Percentiles rank a stretch among this genome's conserved stretches.
phyloP scores from a whole-genome alignment of 2,329 filamentous ascomycete species.

The Teratosphaeriaceae sp. region DNA sequence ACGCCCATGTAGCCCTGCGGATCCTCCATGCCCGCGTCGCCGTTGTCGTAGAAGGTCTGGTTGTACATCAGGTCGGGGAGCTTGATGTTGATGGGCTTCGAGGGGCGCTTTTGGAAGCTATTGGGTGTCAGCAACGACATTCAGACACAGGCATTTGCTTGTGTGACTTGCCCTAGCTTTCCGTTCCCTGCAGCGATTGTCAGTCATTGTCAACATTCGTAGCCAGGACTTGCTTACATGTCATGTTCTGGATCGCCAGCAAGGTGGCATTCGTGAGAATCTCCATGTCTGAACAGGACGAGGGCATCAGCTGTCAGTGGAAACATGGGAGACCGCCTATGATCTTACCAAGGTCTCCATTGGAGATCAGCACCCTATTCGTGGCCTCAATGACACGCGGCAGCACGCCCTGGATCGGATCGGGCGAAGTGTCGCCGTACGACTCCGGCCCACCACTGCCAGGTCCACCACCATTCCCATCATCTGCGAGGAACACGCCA shows the following conservation, averaged over 20 bases:
- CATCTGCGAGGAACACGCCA: background rate
- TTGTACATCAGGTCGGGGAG: slow-evolving; percentile 3
- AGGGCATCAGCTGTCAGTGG: too few species aligned
- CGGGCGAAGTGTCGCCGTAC: slow-evolving; percentile 1
- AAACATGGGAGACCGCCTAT: too few species aligned
- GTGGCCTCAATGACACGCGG: slow-evolving; percentile 12
- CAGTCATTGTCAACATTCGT: too few species aligned
- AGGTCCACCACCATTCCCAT: slow-evolving; percentile 1
- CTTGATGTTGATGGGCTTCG: background rate
- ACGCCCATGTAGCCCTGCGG: slow-evolving; percentile 1
- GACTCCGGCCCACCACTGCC: slow-evolving; percentile 1
- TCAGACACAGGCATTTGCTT: too few species aligned
- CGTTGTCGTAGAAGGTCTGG: background rate
- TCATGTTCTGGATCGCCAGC: slow-evolving; percentile 46
- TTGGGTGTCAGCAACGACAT: too few species aligned
- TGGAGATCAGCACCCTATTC: background rate
- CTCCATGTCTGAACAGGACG: slow-evolving; percentile 42
- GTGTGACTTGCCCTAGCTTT: slow-evolving; percentile 35
- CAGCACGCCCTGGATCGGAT: slow-evolving; percentile 30
- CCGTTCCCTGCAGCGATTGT: too few species aligned
- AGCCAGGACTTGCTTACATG: too few species aligned
- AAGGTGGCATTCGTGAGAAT: slow-evolving; percentile 45
- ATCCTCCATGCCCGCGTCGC: background rate
- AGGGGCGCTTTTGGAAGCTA: slow-evolving; percentile 29
- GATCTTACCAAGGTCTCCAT: too few species aligned